These are phyloP conservation scores for Rosa hybrid DNA, from an alignment of 331 rosid genomes.

Conservation along the genomic window DNA sequence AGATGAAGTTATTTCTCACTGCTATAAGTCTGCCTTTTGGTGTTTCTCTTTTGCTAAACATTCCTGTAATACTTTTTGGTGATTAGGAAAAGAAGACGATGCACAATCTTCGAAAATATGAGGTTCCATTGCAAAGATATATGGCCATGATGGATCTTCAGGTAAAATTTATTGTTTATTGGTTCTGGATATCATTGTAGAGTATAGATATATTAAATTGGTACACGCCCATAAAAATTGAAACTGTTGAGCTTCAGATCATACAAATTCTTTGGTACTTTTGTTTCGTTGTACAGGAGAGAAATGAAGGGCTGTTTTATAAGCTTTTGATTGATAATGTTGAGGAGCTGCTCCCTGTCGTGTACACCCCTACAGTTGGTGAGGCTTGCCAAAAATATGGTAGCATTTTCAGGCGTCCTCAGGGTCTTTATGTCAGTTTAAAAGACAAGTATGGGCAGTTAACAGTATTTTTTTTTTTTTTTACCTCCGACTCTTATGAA, in stretches of 20 bases:
- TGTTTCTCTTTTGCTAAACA: background rate
- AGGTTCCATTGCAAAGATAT: slow-evolving; percentile 86
- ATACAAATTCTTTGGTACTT: slow-evolving; percentile 10
- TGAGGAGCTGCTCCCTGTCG: slow-evolving; percentile 94
- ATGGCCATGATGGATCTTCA: slow-evolving; percentile 94
- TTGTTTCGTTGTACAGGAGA: slow-evolving; percentile 54
- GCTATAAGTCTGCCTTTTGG: background rate
- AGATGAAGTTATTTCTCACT: background rate
- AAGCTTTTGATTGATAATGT: slow-evolving; percentile 88
- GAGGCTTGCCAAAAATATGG: slow-evolving; percentile 99
- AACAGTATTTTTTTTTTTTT: background rate
- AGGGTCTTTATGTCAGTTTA: slow-evolving; percentile 91
- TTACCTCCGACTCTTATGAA: background rate
- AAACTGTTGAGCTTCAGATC: background rate
- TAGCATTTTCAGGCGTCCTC: slow-evolving; percentile 91
- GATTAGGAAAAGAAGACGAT: slow-evolving; percentile 74
- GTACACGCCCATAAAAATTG: background rate
- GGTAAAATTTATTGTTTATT: slow-evolving; percentile 36
- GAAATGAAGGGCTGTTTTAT: slow-evolving; percentile 87
- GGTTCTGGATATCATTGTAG: background rate
- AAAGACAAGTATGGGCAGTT: slow-evolving; percentile 64
- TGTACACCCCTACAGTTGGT: slow-evolving; percentile 94
- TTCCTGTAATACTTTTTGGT: slow-evolving; percentile 12
- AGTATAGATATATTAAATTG: background rate
- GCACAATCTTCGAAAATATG: slow-evolving; percentile 67